Evolutionary conservation across 139 green algal species (phyloP).

Genomic region (Chlamydomonas urium): DNA sequence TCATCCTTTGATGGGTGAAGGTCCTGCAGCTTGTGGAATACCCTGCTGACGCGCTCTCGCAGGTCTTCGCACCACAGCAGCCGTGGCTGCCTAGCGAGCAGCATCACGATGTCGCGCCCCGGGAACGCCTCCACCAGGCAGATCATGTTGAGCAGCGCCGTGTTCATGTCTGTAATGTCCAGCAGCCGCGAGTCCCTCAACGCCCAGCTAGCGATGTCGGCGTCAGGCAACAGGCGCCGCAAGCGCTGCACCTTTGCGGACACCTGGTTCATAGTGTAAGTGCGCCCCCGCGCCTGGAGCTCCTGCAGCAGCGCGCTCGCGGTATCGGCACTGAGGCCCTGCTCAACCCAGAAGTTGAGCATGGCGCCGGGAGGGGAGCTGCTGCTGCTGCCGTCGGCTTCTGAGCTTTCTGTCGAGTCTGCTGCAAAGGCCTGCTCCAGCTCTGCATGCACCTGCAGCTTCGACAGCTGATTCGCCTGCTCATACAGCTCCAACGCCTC

Average conservation of each 20-base stretch:
- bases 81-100: slow-evolving; percentile 20
- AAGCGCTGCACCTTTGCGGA: slow-evolving; percentile 18
- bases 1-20: slow-evolving; percentile 27
- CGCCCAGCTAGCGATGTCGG: slow-evolving; percentile 12
- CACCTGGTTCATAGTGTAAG: slow-evolving; percentile 18
- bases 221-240: slow-evolving; percentile 23
- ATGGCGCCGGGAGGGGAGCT: neutral
- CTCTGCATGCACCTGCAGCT: neutral
- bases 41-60: slow-evolving; percentile 1
- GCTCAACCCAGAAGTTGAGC: slow-evolving; percentile 23
- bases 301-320: neutral
- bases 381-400: neutral
- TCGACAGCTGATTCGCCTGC: neutral
- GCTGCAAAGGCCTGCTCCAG: slow-evolving; percentile 2
- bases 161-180: slow-evolving; percentile 15
- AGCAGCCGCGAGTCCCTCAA: slow-evolving; percentile 8
- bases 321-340: neutral
- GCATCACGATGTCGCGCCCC: neutral
- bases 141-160: slow-evolving; percentile 34
- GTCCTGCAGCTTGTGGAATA: slow-evolving; percentile 3
- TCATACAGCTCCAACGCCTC: neutral
- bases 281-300: neutral
- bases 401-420: neutral
- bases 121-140: slow-evolving; percentile 14
- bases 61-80: slow-evolving; percentile 26